These are phyloP conservation scores for Acanthochlamys bracteata DNA, from an alignment of 106 monocot species.

Conservation along the genomic window DNA sequence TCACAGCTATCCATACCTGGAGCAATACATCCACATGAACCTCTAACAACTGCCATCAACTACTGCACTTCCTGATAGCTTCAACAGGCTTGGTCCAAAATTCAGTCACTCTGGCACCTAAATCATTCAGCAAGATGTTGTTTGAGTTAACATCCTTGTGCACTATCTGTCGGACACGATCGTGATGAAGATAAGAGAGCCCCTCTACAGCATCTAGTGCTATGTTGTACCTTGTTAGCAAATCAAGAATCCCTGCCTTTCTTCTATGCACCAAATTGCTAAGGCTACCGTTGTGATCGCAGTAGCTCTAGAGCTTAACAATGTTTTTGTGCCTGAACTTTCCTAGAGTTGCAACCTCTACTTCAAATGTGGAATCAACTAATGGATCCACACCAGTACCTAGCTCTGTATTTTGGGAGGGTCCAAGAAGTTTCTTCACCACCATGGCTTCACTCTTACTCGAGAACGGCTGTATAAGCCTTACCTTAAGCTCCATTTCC, in stretches of 20 bases:
- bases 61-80: constrained; percentile 18
- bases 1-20: constrained; percentile 28
- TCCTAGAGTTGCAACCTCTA: constrained; percentile 65
- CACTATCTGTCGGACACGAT: constrained; percentile 52
- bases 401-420: constrained; percentile 9
- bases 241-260: constrained; percentile 33
- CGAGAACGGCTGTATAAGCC: constrained; percentile 42
- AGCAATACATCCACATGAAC: constrained; percentile 58
- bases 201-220: constrained; percentile 55
- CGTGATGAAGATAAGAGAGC: constrained; percentile 53
- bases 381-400: neutral
- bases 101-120: constrained; percentile 50
- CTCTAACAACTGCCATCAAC: constrained; percentile 48
- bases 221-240: constrained; percentile 54
- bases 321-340: constrained; percentile 84
- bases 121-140: constrained; percentile 61
- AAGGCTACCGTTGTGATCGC: constrained; percentile 64
- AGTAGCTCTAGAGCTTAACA: constrained; percentile 79
- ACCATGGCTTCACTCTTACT: constrained; percentile 32
- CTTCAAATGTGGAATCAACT: constrained; percentile 44
- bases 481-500: constrained; percentile 46
- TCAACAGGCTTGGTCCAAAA: constrained; percentile 51
- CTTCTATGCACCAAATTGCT: constrained; percentile 65
- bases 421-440: constrained; percentile 38
- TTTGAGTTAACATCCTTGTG: constrained; percentile 64